Conservation (phyloP, 306 rosid genomes). For the Biancaea sappan region DNA sequence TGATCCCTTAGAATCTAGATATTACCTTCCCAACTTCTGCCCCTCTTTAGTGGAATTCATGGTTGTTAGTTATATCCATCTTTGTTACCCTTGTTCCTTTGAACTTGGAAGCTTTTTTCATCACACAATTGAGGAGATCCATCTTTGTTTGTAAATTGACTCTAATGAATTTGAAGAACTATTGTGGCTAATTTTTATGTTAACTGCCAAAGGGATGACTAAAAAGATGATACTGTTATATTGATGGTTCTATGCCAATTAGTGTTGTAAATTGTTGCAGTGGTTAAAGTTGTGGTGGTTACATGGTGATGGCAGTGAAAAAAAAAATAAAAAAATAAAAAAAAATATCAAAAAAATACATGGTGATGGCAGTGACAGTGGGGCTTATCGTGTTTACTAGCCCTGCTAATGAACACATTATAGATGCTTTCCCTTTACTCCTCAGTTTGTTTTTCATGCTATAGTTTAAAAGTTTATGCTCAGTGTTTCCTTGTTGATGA, state of each 20-base stretch:
- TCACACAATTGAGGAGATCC: neutral
- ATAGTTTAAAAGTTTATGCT: neutral
- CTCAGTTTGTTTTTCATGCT: neutral
- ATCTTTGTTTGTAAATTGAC: too few species aligned
- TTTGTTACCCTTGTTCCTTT: neutral
- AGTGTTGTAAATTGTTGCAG: neutral
- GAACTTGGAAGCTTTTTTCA: neutral
- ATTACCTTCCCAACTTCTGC: neutral
- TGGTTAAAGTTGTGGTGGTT: neutral
- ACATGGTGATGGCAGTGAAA: neutral
- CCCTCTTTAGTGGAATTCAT: slow-evolving; percentile 15
- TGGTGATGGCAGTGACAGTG: neutral
- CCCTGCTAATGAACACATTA: neutral
- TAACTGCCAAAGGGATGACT: neutral
- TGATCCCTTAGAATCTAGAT: neutral
- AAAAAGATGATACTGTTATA: neutral
- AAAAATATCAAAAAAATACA: too few species aligned
- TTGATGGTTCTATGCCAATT: neutral
- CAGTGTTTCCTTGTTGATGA: neutral
- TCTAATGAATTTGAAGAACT: too few species aligned
- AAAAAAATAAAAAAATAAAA: too few species aligned
- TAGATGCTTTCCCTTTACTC: neutral
- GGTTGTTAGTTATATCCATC: slow-evolving; percentile 2
- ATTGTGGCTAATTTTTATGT: neutral
- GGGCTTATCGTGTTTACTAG: neutral